phyloP scores from a whole-genome alignment of 495 filamentous ascomycete genomes.

The Terfezia claveryi region DNA sequence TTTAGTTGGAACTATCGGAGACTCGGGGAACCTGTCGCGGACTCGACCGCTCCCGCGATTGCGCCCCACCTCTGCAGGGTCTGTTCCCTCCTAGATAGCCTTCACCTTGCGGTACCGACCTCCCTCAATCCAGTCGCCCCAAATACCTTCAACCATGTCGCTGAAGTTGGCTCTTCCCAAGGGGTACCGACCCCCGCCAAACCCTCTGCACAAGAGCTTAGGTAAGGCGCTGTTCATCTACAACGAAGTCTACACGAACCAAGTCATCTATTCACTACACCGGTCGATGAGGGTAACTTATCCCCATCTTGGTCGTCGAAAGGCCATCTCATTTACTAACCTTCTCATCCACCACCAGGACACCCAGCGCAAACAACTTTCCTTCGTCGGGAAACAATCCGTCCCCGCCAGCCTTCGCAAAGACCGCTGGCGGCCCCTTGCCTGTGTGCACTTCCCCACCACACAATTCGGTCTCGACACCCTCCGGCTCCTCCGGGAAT shows the following conservation, averaged over 20 bases:
- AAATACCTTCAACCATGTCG: too few species aligned
- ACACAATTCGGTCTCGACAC: slow-evolving; percentile 43
- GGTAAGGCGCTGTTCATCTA: slow-evolving; percentile 66
- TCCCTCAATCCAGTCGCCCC: too few species aligned
- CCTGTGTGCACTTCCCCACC: slow-evolving; percentile 46
- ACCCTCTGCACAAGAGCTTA: slow-evolving; percentile 21
- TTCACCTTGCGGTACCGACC: too few species aligned
- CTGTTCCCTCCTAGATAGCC: too few species aligned
- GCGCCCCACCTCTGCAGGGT: too few species aligned
- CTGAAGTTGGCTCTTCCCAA: too few species aligned
- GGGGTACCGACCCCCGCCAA: not conserved
- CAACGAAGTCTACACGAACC: slow-evolving; percentile 55
- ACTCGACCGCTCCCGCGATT: too few species aligned
- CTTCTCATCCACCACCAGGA: slow-evolving; percentile 25
- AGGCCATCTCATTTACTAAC: not conserved
- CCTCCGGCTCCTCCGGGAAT: slow-evolving; percentile 64
- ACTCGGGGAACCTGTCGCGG: too few species aligned
- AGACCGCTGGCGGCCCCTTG: slow-evolving; percentile 77
- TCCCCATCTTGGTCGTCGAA: not conserved
- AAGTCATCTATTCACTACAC: slow-evolving; percentile 61
- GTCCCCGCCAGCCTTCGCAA: slow-evolving; percentile 56
- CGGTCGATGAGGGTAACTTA: slow-evolving; percentile 42
- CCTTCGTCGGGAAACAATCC: slow-evolving; percentile 81
- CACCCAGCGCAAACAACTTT: slow-evolving; percentile 47
- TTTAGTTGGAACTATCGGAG: too few species aligned